Percentiles rank a stretch among this genome's conserved stretches.
Evolutionary conservation across 805 yeast species (phyloP).

Genomic region (Saturnispora halmiae): DNA sequence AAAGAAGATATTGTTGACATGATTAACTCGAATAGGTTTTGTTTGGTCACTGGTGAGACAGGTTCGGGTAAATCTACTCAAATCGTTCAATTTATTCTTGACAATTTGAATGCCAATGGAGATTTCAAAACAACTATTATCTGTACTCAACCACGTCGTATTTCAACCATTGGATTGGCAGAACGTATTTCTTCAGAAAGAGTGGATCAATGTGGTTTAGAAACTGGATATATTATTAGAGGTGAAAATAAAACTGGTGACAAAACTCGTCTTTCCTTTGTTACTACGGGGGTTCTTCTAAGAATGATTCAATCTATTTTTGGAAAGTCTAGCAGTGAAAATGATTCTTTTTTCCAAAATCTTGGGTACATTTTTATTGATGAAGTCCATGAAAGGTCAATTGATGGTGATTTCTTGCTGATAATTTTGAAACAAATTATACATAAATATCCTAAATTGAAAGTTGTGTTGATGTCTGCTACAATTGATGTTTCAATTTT

Average conservation of each 20-base stretch:
- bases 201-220: conserved; percentile 51
- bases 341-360: conserved; percentile 37
- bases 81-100: conserved; percentile 81
- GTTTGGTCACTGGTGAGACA: conserved; percentile 89
- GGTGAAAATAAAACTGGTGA: conserved; percentile 68
- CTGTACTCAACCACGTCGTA: conserved; percentile 94
- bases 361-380: conserved; percentile 73
- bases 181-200: conserved; percentile 88
- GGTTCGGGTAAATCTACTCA: conserved; percentile 98
- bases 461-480: conserved; percentile 84
- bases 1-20: conserved; percentile 44
- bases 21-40: conserved; percentile 52
- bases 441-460: conserved; percentile 42
- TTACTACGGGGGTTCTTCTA: conserved; percentile 86
- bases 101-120: conserved; percentile 42
- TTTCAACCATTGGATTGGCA: conserved; percentile 89
- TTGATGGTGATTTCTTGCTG: conserved; percentile 79
- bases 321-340: conserved; percentile 20
- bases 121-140: conserved; percentile 53
- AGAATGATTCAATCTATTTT: conserved; percentile 64
- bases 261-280: conserved; percentile 70
- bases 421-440: conserved; percentile 63
- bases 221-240: conserved; percentile 82
- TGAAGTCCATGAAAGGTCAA: conserved; percentile 94
- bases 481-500: conserved; percentile 72